phyloP scores from a whole-genome alignment of 1,139 yeast genomes.

The Nadsonia starkeyi-henricii region DNA sequence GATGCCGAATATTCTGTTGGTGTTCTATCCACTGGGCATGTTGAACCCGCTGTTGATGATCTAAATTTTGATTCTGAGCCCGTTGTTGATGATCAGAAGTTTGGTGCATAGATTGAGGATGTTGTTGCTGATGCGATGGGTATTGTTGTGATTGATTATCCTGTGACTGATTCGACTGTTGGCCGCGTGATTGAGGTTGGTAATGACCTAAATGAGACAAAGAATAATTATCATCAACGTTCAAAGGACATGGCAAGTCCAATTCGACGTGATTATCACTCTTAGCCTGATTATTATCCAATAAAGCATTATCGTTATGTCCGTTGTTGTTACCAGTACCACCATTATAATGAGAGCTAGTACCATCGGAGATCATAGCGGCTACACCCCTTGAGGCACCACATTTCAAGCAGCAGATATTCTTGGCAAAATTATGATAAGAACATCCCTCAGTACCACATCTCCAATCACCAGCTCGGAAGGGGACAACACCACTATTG shows the following conservation, averaged over 20 bases:
- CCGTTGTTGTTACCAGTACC: background rate
- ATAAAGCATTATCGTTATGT: background rate
- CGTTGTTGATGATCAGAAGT: background rate
- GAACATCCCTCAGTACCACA: conserved; percentile 66
- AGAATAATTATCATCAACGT: no score
- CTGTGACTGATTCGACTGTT: no score
- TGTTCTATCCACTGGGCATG: no score
- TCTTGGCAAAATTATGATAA: conserved; percentile 90
- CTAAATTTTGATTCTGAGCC: background rate
- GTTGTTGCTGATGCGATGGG: no score
- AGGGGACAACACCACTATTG: conserved; percentile 46
- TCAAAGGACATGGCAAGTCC: no score
- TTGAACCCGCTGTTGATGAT: background rate
- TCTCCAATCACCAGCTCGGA: conserved; percentile 96
- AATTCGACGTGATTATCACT: background rate
- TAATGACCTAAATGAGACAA: no score
- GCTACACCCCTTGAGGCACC: conserved; percentile 59
- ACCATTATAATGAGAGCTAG: background rate
- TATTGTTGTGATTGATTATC: no score
- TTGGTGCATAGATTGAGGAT: background rate
- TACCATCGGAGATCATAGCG: conserved; percentile 16
- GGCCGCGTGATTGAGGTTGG: no score
- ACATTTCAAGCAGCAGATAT: conserved; percentile 73
- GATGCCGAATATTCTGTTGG: no score
- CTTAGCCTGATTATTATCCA: background rate